Conservation (phyloP, 225 moss, liverwort and hornwort genomes). For the Asterella californica region DNA sequence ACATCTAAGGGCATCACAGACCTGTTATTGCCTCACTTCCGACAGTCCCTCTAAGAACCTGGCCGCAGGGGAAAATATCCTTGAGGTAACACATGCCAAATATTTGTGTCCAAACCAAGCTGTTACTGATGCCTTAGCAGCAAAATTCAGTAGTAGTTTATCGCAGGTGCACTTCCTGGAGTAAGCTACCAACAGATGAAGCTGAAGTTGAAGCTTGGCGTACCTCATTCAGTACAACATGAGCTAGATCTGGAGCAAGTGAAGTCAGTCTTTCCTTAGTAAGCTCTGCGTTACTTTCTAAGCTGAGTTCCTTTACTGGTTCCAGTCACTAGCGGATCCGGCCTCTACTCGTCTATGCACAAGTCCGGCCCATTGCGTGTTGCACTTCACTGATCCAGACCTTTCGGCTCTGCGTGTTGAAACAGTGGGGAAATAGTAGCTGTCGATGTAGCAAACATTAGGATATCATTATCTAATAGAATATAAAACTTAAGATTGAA, state of each 20-base stretch:
- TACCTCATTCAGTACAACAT: slow-evolving; percentile 66
- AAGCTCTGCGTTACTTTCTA: slow-evolving; percentile 27
- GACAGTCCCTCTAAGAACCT: too few relatives aligned
- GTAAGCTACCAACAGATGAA: slow-evolving; percentile 87
- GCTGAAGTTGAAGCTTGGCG: slow-evolving; percentile 75
- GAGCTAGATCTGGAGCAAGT: slow-evolving; percentile 79
- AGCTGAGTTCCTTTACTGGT: not conserved
- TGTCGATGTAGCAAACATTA: too few relatives aligned
- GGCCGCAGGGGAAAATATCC: too few relatives aligned
- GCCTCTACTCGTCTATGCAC: not conserved
- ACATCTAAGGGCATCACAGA: too few relatives aligned
- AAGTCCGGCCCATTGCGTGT: not conserved
- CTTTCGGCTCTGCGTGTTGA: not conserved
- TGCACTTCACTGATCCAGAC: not conserved
- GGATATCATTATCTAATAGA: too few relatives aligned
- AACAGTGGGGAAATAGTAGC: slow-evolving; percentile 85
- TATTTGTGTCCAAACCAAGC: not conserved
- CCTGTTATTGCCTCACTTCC: too few relatives aligned
- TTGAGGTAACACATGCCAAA: too few relatives aligned
- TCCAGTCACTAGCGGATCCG: not conserved
- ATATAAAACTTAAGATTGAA: too few relatives aligned
- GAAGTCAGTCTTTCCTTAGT: slow-evolving; percentile 98
- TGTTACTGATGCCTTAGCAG: not conserved
- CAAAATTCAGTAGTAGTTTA: not conserved
- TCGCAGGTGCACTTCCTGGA: slow-evolving; percentile 84